Evolutionary conservation across 495 filamentous ascomycete genomes (phyloP), one percentile per base, ranked within the genome.

Genomic region (Durotheca rogersii): DNA sequence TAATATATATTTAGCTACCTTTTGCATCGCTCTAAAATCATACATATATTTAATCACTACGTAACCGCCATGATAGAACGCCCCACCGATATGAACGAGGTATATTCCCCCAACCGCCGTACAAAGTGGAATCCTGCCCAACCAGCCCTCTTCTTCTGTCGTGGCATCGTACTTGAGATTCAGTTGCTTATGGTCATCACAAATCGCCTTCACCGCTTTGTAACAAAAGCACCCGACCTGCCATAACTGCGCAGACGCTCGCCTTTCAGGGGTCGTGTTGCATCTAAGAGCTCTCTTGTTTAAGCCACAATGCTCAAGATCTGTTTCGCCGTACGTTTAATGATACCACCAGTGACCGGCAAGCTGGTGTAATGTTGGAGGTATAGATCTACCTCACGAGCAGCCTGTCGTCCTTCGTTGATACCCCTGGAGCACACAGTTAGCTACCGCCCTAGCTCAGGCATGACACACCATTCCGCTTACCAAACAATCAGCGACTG

Each of bases 401-500:
- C 93, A 39, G 86, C 85, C 72, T 90, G 87, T 56, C 93, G 87
- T 64, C 93, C 93, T 77, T 99, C 93, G 66, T 99, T 99, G 78
- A 99, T 99, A 70, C 92, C 93, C 89, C 87, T 89, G 48, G n/a
- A 23, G 49, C 18, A 41, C 38, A 54, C 32, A 41, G 49, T 75
- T 66, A 72, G 70, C 20, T 32, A 41, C 33, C 4, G 38, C 36
- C 9, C 5, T n/a, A 44, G 12, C 19, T 37, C 1, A 23, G 3
- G 16, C n/a, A 21, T 16, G 0, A 1, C 6, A 16, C 14, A 11
- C 19, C 0, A 17, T 47, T 49, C 19, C 45, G 78, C 86, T 81
- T 81, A 91, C 90, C 93, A 99, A 56, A 99, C 93, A 70, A 99
- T 97, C 42, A 99, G 77, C 31, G 89, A 95, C 73, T 99, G 93